Base-by-base conservation (phyloP, 148 eudicot species). In the Fallopia convolvulus region DNA sequence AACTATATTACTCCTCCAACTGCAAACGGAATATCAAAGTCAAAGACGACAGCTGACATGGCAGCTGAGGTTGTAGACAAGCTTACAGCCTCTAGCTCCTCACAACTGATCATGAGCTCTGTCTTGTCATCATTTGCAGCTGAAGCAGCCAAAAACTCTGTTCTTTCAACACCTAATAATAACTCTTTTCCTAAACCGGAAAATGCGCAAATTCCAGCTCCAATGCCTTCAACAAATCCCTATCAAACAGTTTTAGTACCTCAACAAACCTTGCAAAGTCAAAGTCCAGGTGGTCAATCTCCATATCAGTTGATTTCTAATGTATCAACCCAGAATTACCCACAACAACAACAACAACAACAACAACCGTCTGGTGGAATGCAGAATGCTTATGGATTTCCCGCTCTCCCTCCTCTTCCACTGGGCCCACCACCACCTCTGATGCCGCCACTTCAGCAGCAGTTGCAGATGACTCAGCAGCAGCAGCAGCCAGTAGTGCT, bases 51-150 rank as follows among this genome's bases (percentile, higher is more conserved):
- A 26, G 93, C 97, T n/a, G 87, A 87, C 71, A 89, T 94, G 74
- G 99, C 99, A 48, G 99, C 99, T 70, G 94, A 88, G 89, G 93
- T 95, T 75, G 99, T 89, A 40, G 99, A 95, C 83, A 95, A 79
- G 87, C 97, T 95, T 33, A 80, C 99, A 26, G 97, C 99, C 77
- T 95, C 97, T 6, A 92, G 86, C 55, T 92, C 97, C 36, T 95
- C 99, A 50, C 97, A 92, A 78, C 80, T 85, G 63, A 95, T 95
- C 80, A 95, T 95, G 99, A 77, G 89, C 12, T 90, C 97, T 39
- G 99, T 95, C 74, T 90, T 95, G 42, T 95, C 99, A 5, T 81
- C 99, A 75, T 91, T 95, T 79, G 99, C 99, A 66, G 99, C 99
- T 44, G 90, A 95, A 79, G 92, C 86, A 79, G 94, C 97, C 44